Conservation (phyloP, 2,329 filamentous ascomycete species). For the Plenodomus lindquistii region DNA sequence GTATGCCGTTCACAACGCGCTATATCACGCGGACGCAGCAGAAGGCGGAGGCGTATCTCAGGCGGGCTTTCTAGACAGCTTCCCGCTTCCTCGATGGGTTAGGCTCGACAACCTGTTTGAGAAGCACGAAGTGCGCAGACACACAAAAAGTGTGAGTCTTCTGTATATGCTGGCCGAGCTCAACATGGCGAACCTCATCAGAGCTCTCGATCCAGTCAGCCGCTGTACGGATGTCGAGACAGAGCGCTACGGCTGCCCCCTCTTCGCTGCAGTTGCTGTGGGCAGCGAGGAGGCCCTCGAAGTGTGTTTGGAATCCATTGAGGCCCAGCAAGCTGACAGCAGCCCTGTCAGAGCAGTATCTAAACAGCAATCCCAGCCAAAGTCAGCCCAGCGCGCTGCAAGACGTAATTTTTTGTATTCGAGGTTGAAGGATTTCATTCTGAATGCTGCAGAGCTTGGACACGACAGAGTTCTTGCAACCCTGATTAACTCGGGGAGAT, state of each 20-base stretch:
- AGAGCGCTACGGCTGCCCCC: slow-evolving; percentile 39
- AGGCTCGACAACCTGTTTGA: slow-evolving; percentile 39
- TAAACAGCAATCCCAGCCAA: background rate
- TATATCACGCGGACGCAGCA: slow-evolving; percentile 49
- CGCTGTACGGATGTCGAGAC: slow-evolving; percentile 22
- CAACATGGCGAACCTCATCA: slow-evolving; percentile 34
- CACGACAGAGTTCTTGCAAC: slow-evolving; percentile 18
- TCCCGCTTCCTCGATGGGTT: slow-evolving; percentile 37
- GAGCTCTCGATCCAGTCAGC: slow-evolving; percentile 17
- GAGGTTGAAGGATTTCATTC: slow-evolving; percentile 18
- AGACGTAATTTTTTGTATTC: slow-evolving; percentile 18
- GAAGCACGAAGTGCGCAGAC: slow-evolving; percentile 22
- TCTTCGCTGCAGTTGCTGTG: slow-evolving; percentile 44
- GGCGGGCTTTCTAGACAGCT: slow-evolving; percentile 19
- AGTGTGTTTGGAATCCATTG: slow-evolving; percentile 15
- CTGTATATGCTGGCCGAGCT: slow-evolving; percentile 27
- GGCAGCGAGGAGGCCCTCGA: slow-evolving; percentile 30
- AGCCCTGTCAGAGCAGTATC: background rate
- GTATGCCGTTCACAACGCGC: slow-evolving; percentile 49
- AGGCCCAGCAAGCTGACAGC: background rate
- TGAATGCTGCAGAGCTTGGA: slow-evolving; percentile 27
- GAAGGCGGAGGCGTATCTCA: slow-evolving; percentile 25
- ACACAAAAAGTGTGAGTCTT: slow-evolving; percentile 14
- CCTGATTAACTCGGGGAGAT: slow-evolving; percentile 21
- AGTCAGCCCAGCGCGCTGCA: slow-evolving; percentile 3